Percentiles rank a stretch among this genome's conserved stretches.
Conservation (phyloP, 2,329 filamentous ascomycete genomes). For the Lecanicillium sp. region DNA sequence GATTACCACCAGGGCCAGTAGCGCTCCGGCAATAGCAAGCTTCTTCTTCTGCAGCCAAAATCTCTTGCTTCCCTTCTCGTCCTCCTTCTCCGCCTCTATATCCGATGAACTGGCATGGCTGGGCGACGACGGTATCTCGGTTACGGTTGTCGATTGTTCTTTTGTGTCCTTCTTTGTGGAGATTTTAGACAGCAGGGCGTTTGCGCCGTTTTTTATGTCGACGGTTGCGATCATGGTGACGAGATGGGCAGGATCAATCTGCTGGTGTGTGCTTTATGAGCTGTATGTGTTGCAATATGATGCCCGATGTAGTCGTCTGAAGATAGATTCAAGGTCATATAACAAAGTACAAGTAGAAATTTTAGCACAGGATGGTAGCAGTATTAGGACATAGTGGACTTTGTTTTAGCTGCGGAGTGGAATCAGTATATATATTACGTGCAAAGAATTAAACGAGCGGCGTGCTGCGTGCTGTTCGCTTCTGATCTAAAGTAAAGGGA, state of each 20-base stretch:
- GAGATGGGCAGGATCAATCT: not conserved
- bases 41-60: slow-evolving; percentile 1
- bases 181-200: not conserved
- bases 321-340: too few species aligned
- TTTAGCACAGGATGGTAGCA: too few species aligned
- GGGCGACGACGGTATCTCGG: not conserved
- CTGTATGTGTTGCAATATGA: too few species aligned
- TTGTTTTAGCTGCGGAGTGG: too few species aligned
- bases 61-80: not conserved
- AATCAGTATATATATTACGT: too few species aligned
- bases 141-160: not conserved
- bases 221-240: not conserved
- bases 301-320: too few species aligned
- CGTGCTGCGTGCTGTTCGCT: not conserved
- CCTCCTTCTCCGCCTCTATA: not conserved
- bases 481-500: not conserved
- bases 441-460: not conserved
- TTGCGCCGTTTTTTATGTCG: not conserved
- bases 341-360: too few species aligned
- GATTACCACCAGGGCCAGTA: not conserved
- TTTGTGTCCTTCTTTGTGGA: not conserved
- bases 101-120: not conserved
- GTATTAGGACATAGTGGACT: too few species aligned
- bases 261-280: too few species aligned
- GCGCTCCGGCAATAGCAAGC: not conserved